Evolutionary conservation across 345 rosid species (phyloP).

Genomic region (Triadica sebifera): DNA sequence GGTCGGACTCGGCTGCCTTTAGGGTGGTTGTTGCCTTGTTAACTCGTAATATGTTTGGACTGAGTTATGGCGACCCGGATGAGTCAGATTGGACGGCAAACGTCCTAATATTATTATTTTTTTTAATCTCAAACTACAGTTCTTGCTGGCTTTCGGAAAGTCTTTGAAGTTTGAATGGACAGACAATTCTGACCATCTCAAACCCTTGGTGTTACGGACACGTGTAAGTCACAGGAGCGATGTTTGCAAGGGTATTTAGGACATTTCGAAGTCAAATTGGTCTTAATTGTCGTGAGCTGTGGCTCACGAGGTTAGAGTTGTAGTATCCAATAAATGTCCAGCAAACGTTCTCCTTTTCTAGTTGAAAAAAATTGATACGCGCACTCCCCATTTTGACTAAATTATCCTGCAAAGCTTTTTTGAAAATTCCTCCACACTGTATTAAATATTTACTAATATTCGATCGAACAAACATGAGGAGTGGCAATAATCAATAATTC

Average conservation of each 20-base stretch:
- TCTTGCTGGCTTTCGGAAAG: too few species aligned
- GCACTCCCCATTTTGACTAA: not conserved
- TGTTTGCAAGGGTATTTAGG: slow-evolving; percentile 35
- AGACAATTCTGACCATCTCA: slow-evolving; percentile 38
- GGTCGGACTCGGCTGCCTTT: slow-evolving; percentile 17
- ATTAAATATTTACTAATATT: too few species aligned
- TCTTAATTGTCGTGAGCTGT: slow-evolving; percentile 54
- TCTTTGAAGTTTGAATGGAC: too few species aligned
- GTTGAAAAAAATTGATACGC: not conserved
- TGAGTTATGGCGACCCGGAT: slow-evolving; percentile 21
- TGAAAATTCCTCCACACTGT: not conserved
- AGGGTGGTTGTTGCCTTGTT: slow-evolving; percentile 17
- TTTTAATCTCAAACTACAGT: too few species aligned
- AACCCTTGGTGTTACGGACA: not conserved
- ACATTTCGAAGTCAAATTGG: not conserved
- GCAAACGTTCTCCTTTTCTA: not conserved
- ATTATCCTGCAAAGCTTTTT: not conserved
- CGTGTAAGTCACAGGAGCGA: not conserved
- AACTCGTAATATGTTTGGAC: slow-evolving; percentile 18
- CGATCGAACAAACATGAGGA: too few species aligned
- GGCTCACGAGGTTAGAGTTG: slow-evolving; percentile 39
- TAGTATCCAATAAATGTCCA: slow-evolving; percentile 39
- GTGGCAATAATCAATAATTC: not conserved
- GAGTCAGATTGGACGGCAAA: slow-evolving; percentile 37
- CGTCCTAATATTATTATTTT: too few species aligned